These are phyloP conservation scores for Pyrus betulifolia DNA, from an alignment of 306 rosid species.

Conservation along the genomic window DNA sequence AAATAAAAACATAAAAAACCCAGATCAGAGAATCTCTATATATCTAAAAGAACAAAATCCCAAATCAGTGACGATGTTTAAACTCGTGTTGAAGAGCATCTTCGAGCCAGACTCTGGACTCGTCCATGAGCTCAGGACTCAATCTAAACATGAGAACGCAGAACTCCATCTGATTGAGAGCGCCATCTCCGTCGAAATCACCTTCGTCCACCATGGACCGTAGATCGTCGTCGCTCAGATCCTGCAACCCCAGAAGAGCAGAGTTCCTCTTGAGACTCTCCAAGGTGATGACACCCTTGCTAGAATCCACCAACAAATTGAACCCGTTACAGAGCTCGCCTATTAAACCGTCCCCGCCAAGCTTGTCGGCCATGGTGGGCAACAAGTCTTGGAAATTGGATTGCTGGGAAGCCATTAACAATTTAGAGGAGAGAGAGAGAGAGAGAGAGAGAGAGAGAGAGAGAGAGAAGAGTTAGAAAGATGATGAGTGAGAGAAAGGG, in stretches of 20 bases:
- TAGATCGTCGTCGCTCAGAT: constrained; percentile 58
- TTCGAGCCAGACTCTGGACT: constrained; percentile 50
- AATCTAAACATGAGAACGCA: constrained; percentile 86
- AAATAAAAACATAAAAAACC: background rate
- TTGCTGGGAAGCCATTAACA: constrained; percentile 33
- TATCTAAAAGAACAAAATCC: background rate
- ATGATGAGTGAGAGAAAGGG: background rate
- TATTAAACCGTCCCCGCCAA: constrained; percentile 70
- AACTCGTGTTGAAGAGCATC: constrained; percentile 46
- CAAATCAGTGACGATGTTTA: constrained; percentile 11
- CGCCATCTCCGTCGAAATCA: constrained; percentile 83
- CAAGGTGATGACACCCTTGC: constrained; percentile 56
- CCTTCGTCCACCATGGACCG: constrained; percentile 64
- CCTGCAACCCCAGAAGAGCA: constrained; percentile 52
- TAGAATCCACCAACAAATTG: constrained; percentile 45
- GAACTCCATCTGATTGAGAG: constrained; percentile 74
- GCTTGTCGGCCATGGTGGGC: constrained; percentile 73
- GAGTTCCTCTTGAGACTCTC: constrained; percentile 78
- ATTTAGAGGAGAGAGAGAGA: background rate
- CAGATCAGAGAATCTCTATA: background rate
- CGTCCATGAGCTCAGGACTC: constrained; percentile 87
- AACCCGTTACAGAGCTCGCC: constrained; percentile 77
- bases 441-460: background rate
- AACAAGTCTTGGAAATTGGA: constrained; percentile 53
- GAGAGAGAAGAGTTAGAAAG: background rate